Evolutionary conservation across 2,329 filamentous ascomycete genomes (phyloP), one percentile per base, ranked within the genome.

Genomic region (Colletotrichum eremochloae): DNA sequence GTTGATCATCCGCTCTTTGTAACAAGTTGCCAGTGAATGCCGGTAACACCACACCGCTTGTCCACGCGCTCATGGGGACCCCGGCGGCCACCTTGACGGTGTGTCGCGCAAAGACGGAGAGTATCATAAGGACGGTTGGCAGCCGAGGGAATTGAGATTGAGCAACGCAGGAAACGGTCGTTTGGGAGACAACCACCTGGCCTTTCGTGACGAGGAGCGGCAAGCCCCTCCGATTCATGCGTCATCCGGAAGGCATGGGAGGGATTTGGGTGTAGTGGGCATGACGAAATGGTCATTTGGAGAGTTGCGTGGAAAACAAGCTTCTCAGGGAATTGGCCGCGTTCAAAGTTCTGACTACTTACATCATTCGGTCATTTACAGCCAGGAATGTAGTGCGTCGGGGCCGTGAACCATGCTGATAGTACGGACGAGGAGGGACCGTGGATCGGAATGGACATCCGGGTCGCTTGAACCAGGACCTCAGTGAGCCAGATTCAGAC

Each of bases 141-240:
- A 36, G n/a, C 29, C 38, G 33, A 56, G 15, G 20, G 20, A 33
- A 46, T 9, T 46, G 53, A 44, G 46, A 71, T 71, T 61, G 67
- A 36, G 53, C 33, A 53, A 24, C 48, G 53, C 14, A 36, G 24
- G 29, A 53, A 42, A 53, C 53, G 52, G 58, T 29, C 46, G 55
- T 69, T 53, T 69, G 38, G 69, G 46, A 40, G 55, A 50, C 63
- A 67, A 29, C 48, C 46, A 58, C 53, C 44, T 44, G 38, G 29
- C 58, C 46, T 20, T 50, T 48, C 20, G 48, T 36, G 66, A 36
- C 63, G 53, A 64, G 44, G 58, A 69, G 33, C 46, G 55, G 33
- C 33, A 33, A 38, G 33, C 33, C 52, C 44, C 15, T 40, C 36
- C 40, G 66, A 72, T 60, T 69, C 66, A 64, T 72, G 69, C 58